These are phyloP conservation scores for Sarocladium kiliense DNA, from an alignment of 2,329 filamentous ascomycete species.

Conservation along the genomic window DNA sequence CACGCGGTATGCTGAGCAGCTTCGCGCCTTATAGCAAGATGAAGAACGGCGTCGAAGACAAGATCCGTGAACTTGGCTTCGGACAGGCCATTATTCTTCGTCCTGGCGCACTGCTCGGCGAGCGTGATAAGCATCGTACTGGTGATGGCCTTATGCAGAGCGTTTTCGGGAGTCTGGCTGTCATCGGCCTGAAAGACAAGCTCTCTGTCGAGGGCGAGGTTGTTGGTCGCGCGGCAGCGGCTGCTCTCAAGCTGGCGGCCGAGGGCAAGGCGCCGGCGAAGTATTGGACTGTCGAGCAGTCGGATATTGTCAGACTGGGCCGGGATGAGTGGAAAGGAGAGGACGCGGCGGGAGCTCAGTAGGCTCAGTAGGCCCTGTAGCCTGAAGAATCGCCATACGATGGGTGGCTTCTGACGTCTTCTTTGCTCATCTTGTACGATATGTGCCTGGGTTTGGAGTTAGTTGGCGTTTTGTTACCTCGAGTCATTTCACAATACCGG, in stretches of 20 bases:
- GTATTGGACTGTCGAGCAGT: conserved; percentile 55
- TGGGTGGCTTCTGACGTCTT: too few relatives aligned
- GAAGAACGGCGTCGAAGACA: conserved; percentile 85
- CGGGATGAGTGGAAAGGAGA: conserved; percentile 48
- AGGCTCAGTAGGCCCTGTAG: too few relatives aligned
- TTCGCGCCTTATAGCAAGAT: conserved; percentile 57
- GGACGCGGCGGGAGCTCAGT: neutral
- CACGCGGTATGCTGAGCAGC: conserved; percentile 31
- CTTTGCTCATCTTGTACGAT: too few relatives aligned
- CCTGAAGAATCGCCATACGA: neutral
- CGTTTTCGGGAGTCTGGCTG: conserved; percentile 49
- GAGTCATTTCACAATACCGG: too few relatives aligned
- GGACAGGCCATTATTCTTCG: conserved; percentile 69
- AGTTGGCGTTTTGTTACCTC: too few relatives aligned
- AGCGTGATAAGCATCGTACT: conserved; percentile 55
- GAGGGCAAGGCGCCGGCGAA: conserved; percentile 54
- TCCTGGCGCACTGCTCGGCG: conserved; percentile 72
- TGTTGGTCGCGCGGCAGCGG: conserved; percentile 64
- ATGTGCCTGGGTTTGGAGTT: too few relatives aligned
- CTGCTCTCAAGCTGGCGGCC: conserved; percentile 51
- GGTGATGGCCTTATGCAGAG: conserved; percentile 52
- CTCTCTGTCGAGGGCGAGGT: conserved; percentile 70
- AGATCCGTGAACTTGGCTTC: conserved; percentile 66
- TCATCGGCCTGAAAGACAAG: conserved; percentile 55
- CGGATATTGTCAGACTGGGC: conserved; percentile 64